Evolutionary conservation across 163 green algal species (phyloP).

Genomic region (Prototheca wickerhamii): DNA sequence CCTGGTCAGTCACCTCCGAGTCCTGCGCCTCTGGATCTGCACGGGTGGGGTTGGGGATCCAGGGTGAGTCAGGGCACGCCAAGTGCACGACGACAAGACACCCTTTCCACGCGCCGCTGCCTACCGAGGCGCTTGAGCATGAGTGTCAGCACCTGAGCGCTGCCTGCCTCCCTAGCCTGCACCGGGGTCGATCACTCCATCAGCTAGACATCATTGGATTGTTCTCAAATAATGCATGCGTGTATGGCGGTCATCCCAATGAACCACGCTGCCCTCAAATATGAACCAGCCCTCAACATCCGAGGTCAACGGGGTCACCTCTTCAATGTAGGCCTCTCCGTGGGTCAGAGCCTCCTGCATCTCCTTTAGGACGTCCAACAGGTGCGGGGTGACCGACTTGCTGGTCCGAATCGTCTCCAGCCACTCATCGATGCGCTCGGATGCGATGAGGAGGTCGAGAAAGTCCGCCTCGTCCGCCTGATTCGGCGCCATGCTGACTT

Average conservation of each 20-base stretch:
- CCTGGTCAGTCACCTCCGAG: no score
- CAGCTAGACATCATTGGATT: neutral
- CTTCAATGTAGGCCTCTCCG: conserved; percentile 35
- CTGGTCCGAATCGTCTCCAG: conserved; percentile 5
- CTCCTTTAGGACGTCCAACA: conserved; percentile 1
- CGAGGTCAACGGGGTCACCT: conserved; percentile 10
- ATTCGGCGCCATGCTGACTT: neutral
- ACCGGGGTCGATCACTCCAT: neutral
- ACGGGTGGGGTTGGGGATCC: no score
- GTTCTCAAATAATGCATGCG: neutral
- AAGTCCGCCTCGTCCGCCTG: conserved; percentile 28
- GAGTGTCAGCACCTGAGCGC: neutral
- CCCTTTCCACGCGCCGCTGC: no score
- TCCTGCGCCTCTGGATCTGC: no score
- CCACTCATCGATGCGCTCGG: conserved; percentile 28
- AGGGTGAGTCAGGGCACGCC: no score
- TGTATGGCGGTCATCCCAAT: neutral
- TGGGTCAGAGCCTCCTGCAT: conserved; percentile 13
- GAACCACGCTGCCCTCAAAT: neutral
- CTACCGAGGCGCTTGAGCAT: neutral
- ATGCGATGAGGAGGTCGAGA: conserved; percentile 33
- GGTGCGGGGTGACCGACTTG: neutral
- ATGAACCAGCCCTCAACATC: neutral
- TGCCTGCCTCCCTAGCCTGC: neutral
- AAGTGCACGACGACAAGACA: no score